Base-by-base conservation (phyloP, 371 early-diverging fungal species). In the Actinomucor elegans region DNA sequence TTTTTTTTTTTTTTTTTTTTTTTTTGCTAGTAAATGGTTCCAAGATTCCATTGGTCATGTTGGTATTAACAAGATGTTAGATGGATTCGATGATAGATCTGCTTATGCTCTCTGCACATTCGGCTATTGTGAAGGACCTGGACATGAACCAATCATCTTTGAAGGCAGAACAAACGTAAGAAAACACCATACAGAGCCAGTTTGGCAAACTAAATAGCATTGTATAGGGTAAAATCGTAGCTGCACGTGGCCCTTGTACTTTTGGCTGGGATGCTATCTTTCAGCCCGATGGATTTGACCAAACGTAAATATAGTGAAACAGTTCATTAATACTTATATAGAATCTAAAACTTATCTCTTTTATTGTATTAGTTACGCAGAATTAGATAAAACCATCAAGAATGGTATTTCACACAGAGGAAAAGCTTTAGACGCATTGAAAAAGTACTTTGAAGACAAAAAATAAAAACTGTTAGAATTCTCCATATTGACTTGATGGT, bases 181-280 rank as follows among this genome's bases (percentile, higher is more conserved):
- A 48, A 7, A 5, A 17, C 7, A n/a, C n/a, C 17, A 20, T 21
- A 20, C 11, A n/a, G n/a, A n/a, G n/a, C n/a, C n/a, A n/a, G n/a
- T n/a, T n/a, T n/a, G n/a, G n/a, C 27, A 12, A 43, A 43, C 14
- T 15, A 12, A 27, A 26, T 2, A 34, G 17, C 24, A 7, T 5
- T 33, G 15, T 18, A 23, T 46, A 85, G 84, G 97, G 97, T 1
- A 76, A 68, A n/a, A 94, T 97, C 57, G 97, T 97, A 0, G 69
- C 74, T 43, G 79, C 97, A n/a, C 83, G 94, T 38, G 98, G 97
- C 0, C 87, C 92, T 4, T 64, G 71, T 10, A 65, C 70, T 48
- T 96, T 97, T 77, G 98, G 98, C 15, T 98, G 98, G 98, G 96
- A 97, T 79, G 91, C 96, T 4, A 78, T 94, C 23, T 97, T 98